These are phyloP conservation scores for Citrullus mucosospermus DNA, from an alignment of 306 rosid species.

Conservation along the genomic window DNA sequence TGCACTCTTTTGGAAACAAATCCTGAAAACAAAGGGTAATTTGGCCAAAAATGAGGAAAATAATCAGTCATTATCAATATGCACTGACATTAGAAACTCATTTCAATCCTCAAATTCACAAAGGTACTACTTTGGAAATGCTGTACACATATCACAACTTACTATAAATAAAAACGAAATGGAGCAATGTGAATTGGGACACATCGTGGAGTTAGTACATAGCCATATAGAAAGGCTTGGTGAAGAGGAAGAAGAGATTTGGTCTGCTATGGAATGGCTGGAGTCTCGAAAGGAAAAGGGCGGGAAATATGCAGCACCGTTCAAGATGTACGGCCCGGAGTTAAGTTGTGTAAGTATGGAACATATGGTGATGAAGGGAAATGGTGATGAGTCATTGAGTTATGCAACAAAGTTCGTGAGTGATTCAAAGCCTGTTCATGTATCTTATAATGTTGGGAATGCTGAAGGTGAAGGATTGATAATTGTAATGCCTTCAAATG, in stretches of 20 bases:
- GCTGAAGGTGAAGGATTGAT: conserved; percentile 51
- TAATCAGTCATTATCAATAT: conserved; percentile 28
- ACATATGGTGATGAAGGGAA: conserved; percentile 15
- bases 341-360: conserved; percentile 53
- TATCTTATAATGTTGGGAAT: conserved; percentile 42
- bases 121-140: conserved; percentile 46
- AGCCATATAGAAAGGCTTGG: conserved; percentile 13
- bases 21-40: conserved; percentile 19
- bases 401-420: conserved; percentile 24
- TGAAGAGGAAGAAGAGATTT: conserved; percentile 22
- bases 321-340: conserved; percentile 35
- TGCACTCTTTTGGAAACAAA: conserved; percentile 45
- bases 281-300: conserved; percentile 24
- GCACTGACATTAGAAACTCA: conserved; percentile 31
- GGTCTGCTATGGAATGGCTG: conserved; percentile 22
- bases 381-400: neutral
- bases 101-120: conserved; percentile 16
- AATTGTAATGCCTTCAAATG: conserved; percentile 41
- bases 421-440: conserved; percentile 30
- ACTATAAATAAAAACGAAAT: conserved; percentile 9
- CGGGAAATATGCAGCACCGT: conserved; percentile 16
- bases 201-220: conserved; percentile 20
- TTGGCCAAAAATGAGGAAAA: neutral
- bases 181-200: conserved; percentile 4
- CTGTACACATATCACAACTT: conserved; percentile 39